Percentiles rank a stretch among this genome's conserved stretches.
Evolutionary conservation across 306 rosid genomes (phyloP).

Genomic region (Vigna angularis): DNA sequence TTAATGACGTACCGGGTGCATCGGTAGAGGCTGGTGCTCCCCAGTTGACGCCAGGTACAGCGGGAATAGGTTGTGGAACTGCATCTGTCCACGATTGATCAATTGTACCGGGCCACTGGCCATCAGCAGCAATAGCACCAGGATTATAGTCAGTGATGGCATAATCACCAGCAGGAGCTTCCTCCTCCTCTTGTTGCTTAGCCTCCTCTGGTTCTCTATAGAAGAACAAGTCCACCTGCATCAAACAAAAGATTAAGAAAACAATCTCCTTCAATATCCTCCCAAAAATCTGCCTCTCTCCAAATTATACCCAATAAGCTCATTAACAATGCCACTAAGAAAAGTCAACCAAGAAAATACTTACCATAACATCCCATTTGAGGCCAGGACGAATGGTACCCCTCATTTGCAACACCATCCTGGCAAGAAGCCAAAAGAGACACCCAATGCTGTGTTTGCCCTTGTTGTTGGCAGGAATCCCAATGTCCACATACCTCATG

Average conservation of each 20-base stretch:
- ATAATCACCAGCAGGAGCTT: conserved; percentile 59
- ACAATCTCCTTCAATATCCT: conserved; percentile 24
- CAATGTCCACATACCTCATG: conserved; percentile 88
- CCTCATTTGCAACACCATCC: conserved; percentile 95
- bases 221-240: conserved; percentile 89
- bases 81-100: conserved; percentile 50
- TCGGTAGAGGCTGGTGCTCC: neutral
- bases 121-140: conserved; percentile 41
- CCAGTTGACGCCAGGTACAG: conserved; percentile 52
- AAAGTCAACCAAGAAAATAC: neutral
- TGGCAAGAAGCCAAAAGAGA: conserved; percentile 88
- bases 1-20: conserved; percentile 22
- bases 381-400: conserved; percentile 74
- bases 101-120: conserved; percentile 49
- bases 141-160: conserved; percentile 61
- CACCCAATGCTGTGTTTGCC: conserved; percentile 95
- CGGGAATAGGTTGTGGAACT: conserved; percentile 51
- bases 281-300: too few relatives aligned
- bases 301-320: neutral
- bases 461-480: conserved; percentile 95
- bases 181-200: conserved; percentile 77
- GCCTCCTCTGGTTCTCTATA: conserved; percentile 93
- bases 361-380: conserved; percentile 94
- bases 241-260: neutral
- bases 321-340: too few relatives aligned